Evolutionary conservation across 768 basidiomycete genomes (phyloP).

Genomic region (Tylopilus cervinicoccineus): DNA sequence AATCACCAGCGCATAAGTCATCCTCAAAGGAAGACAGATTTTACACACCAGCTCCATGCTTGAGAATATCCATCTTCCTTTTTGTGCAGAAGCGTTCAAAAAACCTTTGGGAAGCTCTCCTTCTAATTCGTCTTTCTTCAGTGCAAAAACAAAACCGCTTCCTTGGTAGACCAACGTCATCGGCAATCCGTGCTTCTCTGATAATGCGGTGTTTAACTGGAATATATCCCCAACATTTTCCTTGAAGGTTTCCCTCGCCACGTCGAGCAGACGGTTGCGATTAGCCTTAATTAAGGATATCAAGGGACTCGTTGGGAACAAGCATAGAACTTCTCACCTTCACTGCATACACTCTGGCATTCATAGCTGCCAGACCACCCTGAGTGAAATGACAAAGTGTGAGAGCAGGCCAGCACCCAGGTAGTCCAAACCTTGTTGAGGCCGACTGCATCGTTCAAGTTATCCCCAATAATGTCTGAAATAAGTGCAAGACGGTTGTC

Average conservation of each 20-base stretch:
- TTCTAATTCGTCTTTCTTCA: constrained; percentile 58
- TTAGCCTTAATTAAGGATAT: constrained; percentile 48
- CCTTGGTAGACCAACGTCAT: constrained; percentile 69
- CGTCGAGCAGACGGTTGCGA: constrained; percentile 80
- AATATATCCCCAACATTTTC: constrained; percentile 91
- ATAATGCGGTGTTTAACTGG: constrained; percentile 54
- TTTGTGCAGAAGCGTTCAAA: constrained; percentile 61
- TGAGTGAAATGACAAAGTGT: constrained; percentile 22
- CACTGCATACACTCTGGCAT: constrained; percentile 86
- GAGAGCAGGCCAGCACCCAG: background rate
- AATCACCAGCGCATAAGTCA: background rate
- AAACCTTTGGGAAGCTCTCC: constrained; percentile 63
- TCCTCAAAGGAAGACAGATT: background rate
- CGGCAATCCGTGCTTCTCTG: constrained; percentile 62
- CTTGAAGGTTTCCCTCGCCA: constrained; percentile 91
- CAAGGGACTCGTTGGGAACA: background rate
- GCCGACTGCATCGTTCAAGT: constrained; percentile 69
- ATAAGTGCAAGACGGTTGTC: constrained; percentile 70
- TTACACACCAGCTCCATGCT: constrained; percentile 73
- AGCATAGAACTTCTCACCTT: constrained; percentile 38
- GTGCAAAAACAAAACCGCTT: constrained; percentile 64
- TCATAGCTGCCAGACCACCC: constrained; percentile 72
- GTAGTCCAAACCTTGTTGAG: constrained; percentile 50
- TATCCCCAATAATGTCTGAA: constrained; percentile 50
- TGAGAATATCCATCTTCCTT: constrained; percentile 71